These are phyloP conservation scores for Nicotiana tomentosiformis DNA, from an alignment of 257 asterid species.

Conservation along the genomic window DNA sequence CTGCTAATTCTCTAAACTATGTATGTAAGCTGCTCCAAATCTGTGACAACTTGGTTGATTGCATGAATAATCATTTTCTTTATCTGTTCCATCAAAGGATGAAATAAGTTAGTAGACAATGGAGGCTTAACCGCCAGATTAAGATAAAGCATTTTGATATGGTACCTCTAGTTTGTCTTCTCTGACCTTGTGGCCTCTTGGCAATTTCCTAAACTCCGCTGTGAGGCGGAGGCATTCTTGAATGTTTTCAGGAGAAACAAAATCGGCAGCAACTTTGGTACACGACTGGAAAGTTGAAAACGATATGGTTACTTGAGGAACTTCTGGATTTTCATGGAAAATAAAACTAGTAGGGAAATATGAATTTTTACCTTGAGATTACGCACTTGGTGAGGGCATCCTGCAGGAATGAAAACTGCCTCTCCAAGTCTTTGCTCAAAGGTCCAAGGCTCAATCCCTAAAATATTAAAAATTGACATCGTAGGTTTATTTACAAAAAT, in stretches of 20 bases:
- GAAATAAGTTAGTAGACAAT: neutral
- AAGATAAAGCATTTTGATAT: neutral
- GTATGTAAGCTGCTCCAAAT: constrained; percentile 44
- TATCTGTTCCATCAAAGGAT: constrained; percentile 40
- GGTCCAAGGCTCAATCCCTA: constrained; percentile 95
- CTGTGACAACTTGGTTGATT: constrained; percentile 48
- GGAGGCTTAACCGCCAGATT: neutral
- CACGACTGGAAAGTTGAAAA: constrained; percentile 59
- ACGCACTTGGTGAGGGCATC: constrained; percentile 98
- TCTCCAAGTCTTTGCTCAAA: constrained; percentile 87
- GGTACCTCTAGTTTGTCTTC: constrained; percentile 95
- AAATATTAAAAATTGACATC: neutral
- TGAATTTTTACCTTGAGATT: constrained; percentile 62
- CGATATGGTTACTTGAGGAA: neutral
- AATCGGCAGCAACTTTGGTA: constrained; percentile 90
- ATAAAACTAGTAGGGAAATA: neutral
- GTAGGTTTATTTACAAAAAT: neutral
- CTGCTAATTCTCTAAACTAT: neutral
- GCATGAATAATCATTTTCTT: constrained; percentile 90
- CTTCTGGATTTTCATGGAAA: neutral
- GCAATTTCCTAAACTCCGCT: constrained; percentile 81
- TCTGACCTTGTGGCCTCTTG: constrained; percentile 73
- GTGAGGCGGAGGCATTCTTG: constrained; percentile 70
- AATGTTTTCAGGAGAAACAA: constrained; percentile 88
- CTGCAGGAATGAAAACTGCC: constrained; percentile 95